A percentile compares a stretch with the other conserved stretches of the same genome.
phyloP scores from a whole-genome alignment of 2,329 filamentous ascomycete genomes.

The Diaporthe humulicola region DNA sequence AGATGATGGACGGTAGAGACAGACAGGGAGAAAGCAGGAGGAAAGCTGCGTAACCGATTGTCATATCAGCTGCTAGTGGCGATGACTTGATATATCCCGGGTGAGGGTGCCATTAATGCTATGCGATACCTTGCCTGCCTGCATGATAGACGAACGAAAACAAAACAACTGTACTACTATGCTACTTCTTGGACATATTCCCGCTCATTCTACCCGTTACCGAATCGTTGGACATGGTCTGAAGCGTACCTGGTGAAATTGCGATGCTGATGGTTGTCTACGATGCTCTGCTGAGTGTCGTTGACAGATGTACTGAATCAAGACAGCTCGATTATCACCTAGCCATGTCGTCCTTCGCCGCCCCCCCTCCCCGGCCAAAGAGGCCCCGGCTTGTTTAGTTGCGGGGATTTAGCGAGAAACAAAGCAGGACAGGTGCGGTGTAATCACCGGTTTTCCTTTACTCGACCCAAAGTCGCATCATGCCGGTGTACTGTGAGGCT shows the following conservation, averaged over 20 bases:
- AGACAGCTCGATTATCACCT: too few relatives aligned
- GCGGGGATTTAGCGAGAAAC: too few relatives aligned
- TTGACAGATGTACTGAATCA: too few relatives aligned
- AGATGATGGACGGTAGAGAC: too few relatives aligned
- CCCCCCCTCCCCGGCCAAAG: too few relatives aligned
- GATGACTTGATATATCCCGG: conserved; percentile 29
- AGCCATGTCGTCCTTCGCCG: too few relatives aligned
- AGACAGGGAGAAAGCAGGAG: neutral
- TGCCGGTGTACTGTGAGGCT: neutral
- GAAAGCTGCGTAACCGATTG: conserved; percentile 15
- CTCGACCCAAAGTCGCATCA: neutral
- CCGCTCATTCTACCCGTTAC: neutral
- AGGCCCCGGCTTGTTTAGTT: too few relatives aligned
- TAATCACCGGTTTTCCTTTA: neutral
- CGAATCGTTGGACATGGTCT: too few relatives aligned
- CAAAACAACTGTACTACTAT: conserved; percentile 31
- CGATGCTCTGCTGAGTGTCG: neutral
- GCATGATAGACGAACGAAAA: conserved; percentile 31
- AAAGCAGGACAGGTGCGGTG: too few relatives aligned
- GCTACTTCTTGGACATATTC: conserved; percentile 23
- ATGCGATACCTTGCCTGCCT: conserved; percentile 28
- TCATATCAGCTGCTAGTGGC: conserved; percentile 30
- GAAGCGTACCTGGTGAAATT: neutral
- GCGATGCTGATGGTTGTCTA: neutral
- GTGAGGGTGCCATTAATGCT: conserved; percentile 15